A percentile compares a stretch with the other conserved stretches of the same genome.
phyloP scores from a whole-genome alignment of 129 eudicot genomes.

The Apium graveolens region DNA sequence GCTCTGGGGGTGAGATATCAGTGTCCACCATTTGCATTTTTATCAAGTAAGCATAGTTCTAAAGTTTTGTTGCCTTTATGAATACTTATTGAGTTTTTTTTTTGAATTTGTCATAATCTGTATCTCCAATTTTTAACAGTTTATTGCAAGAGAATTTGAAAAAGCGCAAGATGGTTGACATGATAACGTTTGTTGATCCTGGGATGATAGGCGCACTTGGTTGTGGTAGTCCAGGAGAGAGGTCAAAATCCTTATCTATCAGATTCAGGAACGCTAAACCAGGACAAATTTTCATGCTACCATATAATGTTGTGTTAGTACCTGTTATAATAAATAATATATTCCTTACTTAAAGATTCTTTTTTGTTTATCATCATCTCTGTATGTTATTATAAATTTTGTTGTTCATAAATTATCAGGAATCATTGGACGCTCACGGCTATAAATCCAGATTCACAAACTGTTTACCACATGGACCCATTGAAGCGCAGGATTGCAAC shows the following conservation, averaged over 20 bases:
- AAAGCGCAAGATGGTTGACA: not conserved
- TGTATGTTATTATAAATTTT: no score
- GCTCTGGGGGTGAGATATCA: not conserved
- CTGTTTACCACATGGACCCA: not conserved
- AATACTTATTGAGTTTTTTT: no score
- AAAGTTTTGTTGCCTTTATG: no score
- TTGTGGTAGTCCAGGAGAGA: not conserved
- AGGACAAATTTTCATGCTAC: not conserved
- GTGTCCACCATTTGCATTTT: not conserved
- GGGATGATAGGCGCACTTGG: not conserved
- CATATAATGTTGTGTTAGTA: not conserved
- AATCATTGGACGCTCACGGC: not conserved
- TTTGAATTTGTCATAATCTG: no score
- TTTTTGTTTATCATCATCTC: no score
- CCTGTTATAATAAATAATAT: not conserved
- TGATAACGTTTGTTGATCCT: not conserved
- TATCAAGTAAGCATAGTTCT: not conserved
- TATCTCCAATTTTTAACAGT: not conserved
- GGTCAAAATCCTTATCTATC: not conserved
- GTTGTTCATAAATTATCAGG: not conserved
- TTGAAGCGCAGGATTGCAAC: not conserved
- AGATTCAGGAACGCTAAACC: not conserved
- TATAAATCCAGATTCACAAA: not conserved
- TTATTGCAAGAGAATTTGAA: not conserved
- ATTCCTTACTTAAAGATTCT: not conserved